Percentiles rank a stretch among this genome's conserved stretches.
phyloP scores from a whole-genome alignment of 116 monocot genomes.

The Cymodocea nodosa region DNA sequence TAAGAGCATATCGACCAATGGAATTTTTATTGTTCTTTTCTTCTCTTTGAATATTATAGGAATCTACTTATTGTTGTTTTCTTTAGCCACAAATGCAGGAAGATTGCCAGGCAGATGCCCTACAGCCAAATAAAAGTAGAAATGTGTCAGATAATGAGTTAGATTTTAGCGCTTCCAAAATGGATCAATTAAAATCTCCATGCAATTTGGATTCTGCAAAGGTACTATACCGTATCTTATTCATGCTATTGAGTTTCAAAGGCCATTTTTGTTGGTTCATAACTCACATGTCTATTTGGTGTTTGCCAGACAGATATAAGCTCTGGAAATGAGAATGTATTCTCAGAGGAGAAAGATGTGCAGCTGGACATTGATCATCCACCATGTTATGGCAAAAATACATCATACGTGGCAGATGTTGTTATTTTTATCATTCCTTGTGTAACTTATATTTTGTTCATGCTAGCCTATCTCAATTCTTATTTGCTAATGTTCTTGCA shows the following conservation, averaged over 20 bases:
- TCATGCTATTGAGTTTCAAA: too few relatives aligned
- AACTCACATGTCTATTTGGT: neutral
- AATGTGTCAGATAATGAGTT: neutral
- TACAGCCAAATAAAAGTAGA: neutral
- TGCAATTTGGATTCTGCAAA: neutral
- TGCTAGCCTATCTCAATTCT: neutral
- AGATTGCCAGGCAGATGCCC: neutral
- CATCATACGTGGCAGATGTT: neutral
- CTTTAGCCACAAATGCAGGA: neutral
- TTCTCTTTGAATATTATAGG: too few relatives aligned
- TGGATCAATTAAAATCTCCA: neutral
- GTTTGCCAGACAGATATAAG: neutral
- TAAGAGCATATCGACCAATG: too few relatives aligned
- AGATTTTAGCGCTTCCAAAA: neutral
- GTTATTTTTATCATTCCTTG: too few relatives aligned
- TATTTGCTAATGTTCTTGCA: neutral
- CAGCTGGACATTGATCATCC: neutral
- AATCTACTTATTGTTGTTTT: neutral
- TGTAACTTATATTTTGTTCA: too few relatives aligned
- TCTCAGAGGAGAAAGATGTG: neutral
- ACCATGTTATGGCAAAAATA: neutral
- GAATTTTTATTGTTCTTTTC: too few relatives aligned
- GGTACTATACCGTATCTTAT: neutral
- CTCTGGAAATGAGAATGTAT: neutral
- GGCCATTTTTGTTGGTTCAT: neutral